Evolutionary conservation across 2,329 filamentous ascomycete species (phyloP).

Genomic region (Cephalotrichum gorgonifer): DNA sequence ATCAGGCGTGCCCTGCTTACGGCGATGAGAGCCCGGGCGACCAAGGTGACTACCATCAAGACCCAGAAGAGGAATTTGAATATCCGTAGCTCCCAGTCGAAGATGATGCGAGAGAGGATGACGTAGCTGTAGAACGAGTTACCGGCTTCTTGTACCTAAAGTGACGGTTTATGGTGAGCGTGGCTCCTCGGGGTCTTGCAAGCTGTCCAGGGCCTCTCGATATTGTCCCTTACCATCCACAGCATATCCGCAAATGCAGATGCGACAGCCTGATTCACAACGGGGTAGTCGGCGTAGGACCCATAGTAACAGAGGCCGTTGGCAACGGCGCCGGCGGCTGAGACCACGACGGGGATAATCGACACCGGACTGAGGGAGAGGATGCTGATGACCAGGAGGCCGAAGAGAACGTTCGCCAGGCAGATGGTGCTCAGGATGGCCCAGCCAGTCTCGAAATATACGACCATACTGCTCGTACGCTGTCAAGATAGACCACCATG

Average conservation of each 20-base stretch:
- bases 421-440: slow-evolving; percentile 33
- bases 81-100: slow-evolving; percentile 24
- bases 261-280: slow-evolving; percentile 18
- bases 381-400: slow-evolving; percentile 25
- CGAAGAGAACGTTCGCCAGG: slow-evolving; percentile 25
- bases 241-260: slow-evolving; percentile 26
- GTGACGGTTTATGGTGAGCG: too few relatives aligned
- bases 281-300: slow-evolving; percentile 20
- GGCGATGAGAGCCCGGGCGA: slow-evolving; percentile 33
- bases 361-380: slow-evolving; percentile 25
- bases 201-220: too few relatives aligned
- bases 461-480: too few relatives aligned
- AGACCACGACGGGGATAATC: slow-evolving; percentile 26
- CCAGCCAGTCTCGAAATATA: slow-evolving; percentile 32
- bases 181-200: too few relatives aligned
- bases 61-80: slow-evolving; percentile 45
- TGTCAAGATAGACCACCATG: too few relatives aligned
- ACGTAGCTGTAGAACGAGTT: slow-evolving; percentile 39
- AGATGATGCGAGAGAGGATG: slow-evolving; percentile 38
- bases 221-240: slow-evolving; percentile 24
- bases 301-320: slow-evolving; percentile 32
- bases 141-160: slow-evolving; percentile 30
- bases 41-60: slow-evolving; percentile 39
- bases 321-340: slow-evolving; percentile 24
- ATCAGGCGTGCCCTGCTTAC: slow-evolving; percentile 19